Base-by-base conservation (phyloP, 257 asterid genomes). In the Gardenia jasminoides region DNA sequence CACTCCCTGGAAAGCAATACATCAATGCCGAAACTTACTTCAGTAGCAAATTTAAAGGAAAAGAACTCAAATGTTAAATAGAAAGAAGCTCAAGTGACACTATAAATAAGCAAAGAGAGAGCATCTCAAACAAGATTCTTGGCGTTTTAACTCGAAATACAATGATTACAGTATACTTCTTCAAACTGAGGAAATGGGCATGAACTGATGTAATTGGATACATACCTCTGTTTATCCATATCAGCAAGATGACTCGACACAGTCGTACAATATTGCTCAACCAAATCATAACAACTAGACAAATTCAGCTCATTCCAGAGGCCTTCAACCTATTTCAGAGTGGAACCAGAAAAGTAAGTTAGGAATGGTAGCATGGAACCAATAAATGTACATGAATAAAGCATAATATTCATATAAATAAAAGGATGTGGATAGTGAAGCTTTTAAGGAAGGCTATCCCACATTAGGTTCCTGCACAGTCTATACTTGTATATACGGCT, bases 191-290 rank as follows among this genome's bases (percentile, higher is more conserved):
- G 19, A 48, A 48, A 11, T 48, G 17, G 56, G 3, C 56, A 2
- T 2, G n/a, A 6, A 31, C 59, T 3, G 69, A 61, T 22, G 46
- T 19, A 47, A 8, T 12, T 20, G 6, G 12, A 28, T 31, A 43
- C 12, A 22, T 85, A 94, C 98, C 91, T 88, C 79, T 89, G 84
- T 79, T 89, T 95, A 74, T 88, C 71, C 96, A 95, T 88, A 77
- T 80, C 68, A 13, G 86, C 28, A 9, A 93, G 86, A 87, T 91
- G 84, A 76, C 74, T 87, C 12, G 70, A 87, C 80, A 95, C 76
- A 16, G 65, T 84, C 3, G 67, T 85, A 66, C 92, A 90, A 67
- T 69, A 90, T 75, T 87, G 88, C 77, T 95, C 97, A 17, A 93
- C 70, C 48, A 84, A 72, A 61, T 92, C 93, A 78, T 95, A 95